Evolutionary conservation across 345 rosid species (phyloP), one percentile per base, ranked within the genome.

Genomic region (Nephelium lappaceum): DNA sequence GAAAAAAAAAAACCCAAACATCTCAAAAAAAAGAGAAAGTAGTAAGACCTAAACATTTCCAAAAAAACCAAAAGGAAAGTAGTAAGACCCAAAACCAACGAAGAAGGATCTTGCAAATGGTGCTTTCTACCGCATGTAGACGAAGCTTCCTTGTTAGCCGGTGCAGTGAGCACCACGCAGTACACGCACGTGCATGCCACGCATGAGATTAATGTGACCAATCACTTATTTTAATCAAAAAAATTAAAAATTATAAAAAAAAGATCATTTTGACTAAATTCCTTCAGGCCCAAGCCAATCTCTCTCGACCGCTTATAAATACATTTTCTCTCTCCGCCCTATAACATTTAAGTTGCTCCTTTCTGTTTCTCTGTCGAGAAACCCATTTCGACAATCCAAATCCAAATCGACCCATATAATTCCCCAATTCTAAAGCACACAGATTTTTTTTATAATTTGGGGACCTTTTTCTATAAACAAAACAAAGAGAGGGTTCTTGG

Each of bases 131-230:
- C 4, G 6, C 58, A 53, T 53, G 58, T 5, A 53, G 58, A 31
- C 3, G 36, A 0, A 31, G 36, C 58, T 68, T 21, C 55, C 71
- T 68, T 23, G 3, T 42, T 11, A n/a, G 53, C 36, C 71, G 55
- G 53, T 23, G 16, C 55, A 68, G 71, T 68, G 71, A 68, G 9
- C 55, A 21, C 16, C 71, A 68, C 55, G 71, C 51, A 68, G 36
- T 31, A 31, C 36, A 31, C 19, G 6, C 71, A 68, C 71, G 25
- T 8, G 25, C 58, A 53, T 53, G 58, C 4, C 55, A 49, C 36
- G 36, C 36, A 31, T 31, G 36, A 31, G 2, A 31, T 31, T 2
- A 49, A 2, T 5, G 5, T 14, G 18, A 0, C 53, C 18, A 49
- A 49, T 27, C 31, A 14, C 18, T 45, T 45, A 4, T 53, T 53